These are phyloP conservation scores for Daldinia loculata DNA, from an alignment of 495 filamentous ascomycete species.

Conservation along the genomic window DNA sequence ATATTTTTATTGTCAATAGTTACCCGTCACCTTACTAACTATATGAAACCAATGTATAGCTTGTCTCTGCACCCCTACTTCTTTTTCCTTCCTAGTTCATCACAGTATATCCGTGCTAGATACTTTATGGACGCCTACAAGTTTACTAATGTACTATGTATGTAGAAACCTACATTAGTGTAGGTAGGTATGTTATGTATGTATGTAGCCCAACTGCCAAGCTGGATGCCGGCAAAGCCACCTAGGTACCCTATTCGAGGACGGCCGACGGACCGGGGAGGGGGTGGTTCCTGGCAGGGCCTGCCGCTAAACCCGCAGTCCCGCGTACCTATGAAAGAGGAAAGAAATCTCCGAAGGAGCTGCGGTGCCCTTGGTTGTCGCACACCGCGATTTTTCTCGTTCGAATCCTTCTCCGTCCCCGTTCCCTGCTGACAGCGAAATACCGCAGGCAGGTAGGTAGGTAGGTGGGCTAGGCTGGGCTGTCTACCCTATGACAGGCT, in stretches of 20 bases:
- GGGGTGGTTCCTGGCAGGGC: neutral
- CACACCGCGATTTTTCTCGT: conserved; percentile 7
- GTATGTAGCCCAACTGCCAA: neutral
- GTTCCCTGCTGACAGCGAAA: conserved; percentile 16
- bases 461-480: neutral
- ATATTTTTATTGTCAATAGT: neutral
- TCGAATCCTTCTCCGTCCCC: neutral
- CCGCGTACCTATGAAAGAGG: conserved; percentile 11
- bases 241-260: neutral
- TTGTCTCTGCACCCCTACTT: neutral
- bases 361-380: neutral
- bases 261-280: neutral
- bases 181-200: no score
- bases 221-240: neutral
- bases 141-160: neutral
- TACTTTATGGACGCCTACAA: neutral
- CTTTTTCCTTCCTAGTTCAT: neutral
- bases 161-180: no score
- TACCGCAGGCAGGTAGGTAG: conserved; percentile 19
- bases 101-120: neutral
- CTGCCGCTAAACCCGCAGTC: conserved; percentile 9
- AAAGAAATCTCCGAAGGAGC: conserved; percentile 27
- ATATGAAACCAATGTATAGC: neutral
- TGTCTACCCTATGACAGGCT: neutral
- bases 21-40: neutral